These are phyloP conservation scores for Claviceps sp. DNA, from an alignment of 2,329 filamentous ascomycete genomes.

Conservation along the genomic window DNA sequence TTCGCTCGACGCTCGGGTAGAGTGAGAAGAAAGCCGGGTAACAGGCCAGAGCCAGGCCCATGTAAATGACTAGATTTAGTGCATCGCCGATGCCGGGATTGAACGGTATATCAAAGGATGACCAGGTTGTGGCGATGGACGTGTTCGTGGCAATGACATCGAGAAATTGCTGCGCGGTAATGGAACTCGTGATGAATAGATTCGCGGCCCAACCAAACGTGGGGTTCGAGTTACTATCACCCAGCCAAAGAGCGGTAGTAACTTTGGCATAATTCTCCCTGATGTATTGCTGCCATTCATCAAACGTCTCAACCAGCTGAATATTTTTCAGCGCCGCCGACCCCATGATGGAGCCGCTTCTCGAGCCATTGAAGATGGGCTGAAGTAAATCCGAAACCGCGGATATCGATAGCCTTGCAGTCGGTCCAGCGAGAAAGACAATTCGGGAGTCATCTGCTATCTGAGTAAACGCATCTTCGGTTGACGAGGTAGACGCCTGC, in stretches of 20 bases:
- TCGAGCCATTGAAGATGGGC: slow-evolving; percentile 24
- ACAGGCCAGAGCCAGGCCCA: slow-evolving; percentile 62
- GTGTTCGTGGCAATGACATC: slow-evolving; percentile 54
- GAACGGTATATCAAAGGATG: slow-evolving; percentile 64
- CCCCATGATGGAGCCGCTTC: slow-evolving; percentile 10
- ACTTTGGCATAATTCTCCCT: slow-evolving; percentile 49
- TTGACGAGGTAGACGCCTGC: slow-evolving; percentile 27
- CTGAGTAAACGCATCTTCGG: slow-evolving; percentile 26
- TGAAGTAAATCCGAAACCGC: slow-evolving; percentile 21
- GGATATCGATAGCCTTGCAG: slow-evolving; percentile 22
- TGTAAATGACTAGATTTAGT: slow-evolving; percentile 69
- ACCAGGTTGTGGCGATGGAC: slow-evolving; percentile 58
- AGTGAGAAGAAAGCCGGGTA: slow-evolving; percentile 81
- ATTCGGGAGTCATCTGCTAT: slow-evolving; percentile 13
- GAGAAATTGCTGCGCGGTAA: slow-evolving; percentile 53
- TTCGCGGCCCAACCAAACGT: slow-evolving; percentile 62
- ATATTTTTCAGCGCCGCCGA: slow-evolving; percentile 18
- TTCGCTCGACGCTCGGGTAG: slow-evolving; percentile 75
- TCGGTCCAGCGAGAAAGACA: slow-evolving; percentile 20
- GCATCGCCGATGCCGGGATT: slow-evolving; percentile 55
- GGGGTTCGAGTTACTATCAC: slow-evolving; percentile 42
- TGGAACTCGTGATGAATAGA: slow-evolving; percentile 38
- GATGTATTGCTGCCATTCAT: slow-evolving; percentile 57
- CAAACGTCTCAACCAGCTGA: slow-evolving; percentile 47
- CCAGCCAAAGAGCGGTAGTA: slow-evolving; percentile 66